Percentiles rank a stretch among this genome's conserved stretches.
These are phyloP conservation scores for Globisporangium splendens DNA, from an alignment of 352 stramenopile genomes.

Conservation along the genomic window DNA sequence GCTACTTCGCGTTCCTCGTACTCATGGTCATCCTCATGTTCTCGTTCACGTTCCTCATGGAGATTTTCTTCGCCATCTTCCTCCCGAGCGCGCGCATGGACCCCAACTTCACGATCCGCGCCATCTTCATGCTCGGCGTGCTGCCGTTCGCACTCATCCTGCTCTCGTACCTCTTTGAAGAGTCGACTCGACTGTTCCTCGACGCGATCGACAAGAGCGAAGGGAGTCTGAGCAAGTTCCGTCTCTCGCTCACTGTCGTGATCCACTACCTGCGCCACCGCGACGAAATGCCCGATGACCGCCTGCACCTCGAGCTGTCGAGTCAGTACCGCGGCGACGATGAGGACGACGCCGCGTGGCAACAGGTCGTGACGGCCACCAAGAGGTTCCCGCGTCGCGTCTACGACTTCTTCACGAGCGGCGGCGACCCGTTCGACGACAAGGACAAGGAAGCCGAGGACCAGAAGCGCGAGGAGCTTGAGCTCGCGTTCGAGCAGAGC, in stretches of 20 bases:
- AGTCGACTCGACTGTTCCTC: constrained; percentile 75
- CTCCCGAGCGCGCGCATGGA: constrained; percentile 70
- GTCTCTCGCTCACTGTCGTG: constrained; percentile 75
- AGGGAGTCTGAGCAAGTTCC: constrained; percentile 78
- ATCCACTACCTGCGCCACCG: constrained; percentile 83
- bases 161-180: constrained; percentile 87
- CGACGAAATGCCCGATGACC: constrained; percentile 77
- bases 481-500: constrained; percentile 52
- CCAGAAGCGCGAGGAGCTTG: constrained; percentile 54
- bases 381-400: constrained; percentile 36
- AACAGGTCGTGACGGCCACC: constrained; percentile 35
- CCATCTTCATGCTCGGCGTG: constrained; percentile 60
- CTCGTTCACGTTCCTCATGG: constrained; percentile 86
- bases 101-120: constrained; percentile 66
- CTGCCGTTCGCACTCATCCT: constrained; percentile 78
- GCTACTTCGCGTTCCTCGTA: constrained; percentile 87
- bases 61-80: constrained; percentile 91
- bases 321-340: constrained; percentile 49
- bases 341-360: constrained; percentile 64
- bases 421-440: constrained; percentile 68
- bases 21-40: constrained; percentile 90
- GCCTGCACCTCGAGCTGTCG: constrained; percentile 48
- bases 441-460: constrained; percentile 73
- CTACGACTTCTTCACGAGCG: constrained; percentile 39
- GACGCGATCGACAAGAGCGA: constrained; percentile 86